Conservation (phyloP, 2,329 filamentous ascomycete genomes). For the Triangularia setosa region DNA sequence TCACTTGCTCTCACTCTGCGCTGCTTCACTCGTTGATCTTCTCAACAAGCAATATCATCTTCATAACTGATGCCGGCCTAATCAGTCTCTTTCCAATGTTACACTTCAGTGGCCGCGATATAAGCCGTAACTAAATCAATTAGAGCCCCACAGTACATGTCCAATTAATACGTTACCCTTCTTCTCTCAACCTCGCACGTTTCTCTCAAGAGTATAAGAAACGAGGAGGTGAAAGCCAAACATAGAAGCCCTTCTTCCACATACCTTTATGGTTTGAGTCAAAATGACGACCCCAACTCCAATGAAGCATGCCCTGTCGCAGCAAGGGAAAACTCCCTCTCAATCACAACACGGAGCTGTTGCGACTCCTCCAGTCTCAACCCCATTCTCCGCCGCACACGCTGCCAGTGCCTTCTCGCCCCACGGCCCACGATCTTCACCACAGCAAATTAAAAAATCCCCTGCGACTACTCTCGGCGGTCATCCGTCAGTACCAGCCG, state of each 20-base stretch:
- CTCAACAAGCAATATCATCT: not conserved
- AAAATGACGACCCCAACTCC: constrained; percentile 49
- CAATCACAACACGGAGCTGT: constrained; percentile 45
- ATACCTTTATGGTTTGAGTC: not conserved
- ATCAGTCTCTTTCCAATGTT: not conserved
- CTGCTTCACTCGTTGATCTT: not conserved
- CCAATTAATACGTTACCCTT: not conserved
- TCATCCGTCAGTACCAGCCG: constrained; percentile 41
- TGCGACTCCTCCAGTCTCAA: constrained; percentile 63
- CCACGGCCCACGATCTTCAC: constrained; percentile 54
- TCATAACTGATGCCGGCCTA: not conserved
- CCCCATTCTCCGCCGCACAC: constrained; percentile 57
- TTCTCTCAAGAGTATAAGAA: no score
- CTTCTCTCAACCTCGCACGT: not conserved
- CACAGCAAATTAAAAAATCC: constrained; percentile 62
- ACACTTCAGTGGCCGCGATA: not conserved
- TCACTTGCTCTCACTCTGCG: not conserved
- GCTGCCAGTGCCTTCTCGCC: constrained; percentile 53
- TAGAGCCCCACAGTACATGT: not conserved
- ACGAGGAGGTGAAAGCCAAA: no score
- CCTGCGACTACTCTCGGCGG: constrained; percentile 43
- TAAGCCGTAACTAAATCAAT: not conserved
- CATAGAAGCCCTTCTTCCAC: not conserved
- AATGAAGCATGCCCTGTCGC: constrained; percentile 47
- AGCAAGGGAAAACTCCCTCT: constrained; percentile 48